Evolutionary conservation across 2,329 filamentous ascomycete species (phyloP), one percentile per base, ranked within the genome.

Genomic region (Fusarium haematococcum): DNA sequence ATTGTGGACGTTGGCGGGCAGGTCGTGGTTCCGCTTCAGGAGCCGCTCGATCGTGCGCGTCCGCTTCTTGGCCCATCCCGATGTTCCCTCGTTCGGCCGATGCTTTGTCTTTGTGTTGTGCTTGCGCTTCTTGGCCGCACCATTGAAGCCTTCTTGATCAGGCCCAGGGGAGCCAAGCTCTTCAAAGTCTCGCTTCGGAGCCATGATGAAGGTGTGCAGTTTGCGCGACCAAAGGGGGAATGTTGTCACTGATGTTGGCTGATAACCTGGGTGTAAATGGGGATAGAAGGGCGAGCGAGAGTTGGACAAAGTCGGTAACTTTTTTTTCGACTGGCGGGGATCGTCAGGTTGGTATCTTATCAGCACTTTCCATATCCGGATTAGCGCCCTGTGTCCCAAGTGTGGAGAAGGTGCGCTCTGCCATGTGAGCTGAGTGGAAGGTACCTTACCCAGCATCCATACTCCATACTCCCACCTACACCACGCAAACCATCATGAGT

Each of bases 11-110:
- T 92, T 88, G 33, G 92, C 92, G 1, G 93, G 92, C 61, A 95
- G 86, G 63, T 91, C 88, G 59, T 89, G 84, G 14, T 88, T 87
- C 69, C 88, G 87, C 56, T 89, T 86, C 37, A 96, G 86, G 11
- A 91, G 87, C 61, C 94, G 88, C 77, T 91, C 89, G 65, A 95
- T 90, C 62, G 91, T 91, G 63, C 94, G 88, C 68, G 91, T 91
- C 54, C 92, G 89, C 82, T 93, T 93, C 84, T 93, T 95, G 61
- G 93, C 86, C 78, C 89, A 89, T 79, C 90, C 90, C 57, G 91
- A 82, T 65, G 83, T 86, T 58, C 85, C 85, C 35, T 86, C 83
- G 71, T 84, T 87, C 13, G 83, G 81, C 69, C 84, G 84, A 77
- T 83, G 81, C 75, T 84, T 87, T 63, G 75, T 70, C 68, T 79